phyloP scores from a whole-genome alignment of 768 basidiomycete species.

The Mycena galericulata region DNA sequence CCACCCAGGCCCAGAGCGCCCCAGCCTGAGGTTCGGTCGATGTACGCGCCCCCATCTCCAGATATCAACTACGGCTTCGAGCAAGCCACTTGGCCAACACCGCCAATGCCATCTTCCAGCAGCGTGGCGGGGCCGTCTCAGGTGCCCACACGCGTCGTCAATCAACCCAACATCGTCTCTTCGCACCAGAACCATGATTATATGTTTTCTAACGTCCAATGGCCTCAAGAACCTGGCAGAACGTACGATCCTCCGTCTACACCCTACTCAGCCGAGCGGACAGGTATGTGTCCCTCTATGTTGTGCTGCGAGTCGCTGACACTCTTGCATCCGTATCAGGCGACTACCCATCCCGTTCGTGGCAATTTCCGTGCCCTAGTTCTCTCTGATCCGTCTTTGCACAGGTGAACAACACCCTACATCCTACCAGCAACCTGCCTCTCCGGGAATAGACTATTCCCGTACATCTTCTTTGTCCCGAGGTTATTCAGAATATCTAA shows the following conservation, averaged over 20 bases:
- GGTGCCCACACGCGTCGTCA: not conserved
- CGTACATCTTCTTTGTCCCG: constrained; percentile 6
- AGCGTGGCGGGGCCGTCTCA: constrained; percentile 1
- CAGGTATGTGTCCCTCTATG: not conserved
- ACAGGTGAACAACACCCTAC: not conserved
- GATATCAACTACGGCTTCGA: no score
- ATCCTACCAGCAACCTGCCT: not conserved
- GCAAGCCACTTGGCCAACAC: no score
- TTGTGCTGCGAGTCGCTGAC: not conserved
- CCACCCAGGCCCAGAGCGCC: no score
- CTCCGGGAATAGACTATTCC: constrained; percentile 10
- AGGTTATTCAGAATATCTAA: constrained; percentile 9
- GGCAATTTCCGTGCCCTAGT: not conserved
- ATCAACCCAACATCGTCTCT: not conserved
- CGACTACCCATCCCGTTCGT: constrained; percentile 10
- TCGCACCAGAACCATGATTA: not conserved
- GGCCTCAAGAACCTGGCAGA: not conserved
- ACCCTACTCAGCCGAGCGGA: not conserved
- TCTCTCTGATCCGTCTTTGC: not conserved
- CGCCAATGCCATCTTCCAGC: no score
- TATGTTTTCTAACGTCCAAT: not conserved
- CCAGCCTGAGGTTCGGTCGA: no score
- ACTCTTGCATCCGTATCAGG: not conserved
- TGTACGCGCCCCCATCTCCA: no score
- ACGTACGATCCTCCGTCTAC: not conserved